Base-by-base conservation (phyloP, 805 yeast species). In the Saccharomycopsis lassenensis region DNA sequence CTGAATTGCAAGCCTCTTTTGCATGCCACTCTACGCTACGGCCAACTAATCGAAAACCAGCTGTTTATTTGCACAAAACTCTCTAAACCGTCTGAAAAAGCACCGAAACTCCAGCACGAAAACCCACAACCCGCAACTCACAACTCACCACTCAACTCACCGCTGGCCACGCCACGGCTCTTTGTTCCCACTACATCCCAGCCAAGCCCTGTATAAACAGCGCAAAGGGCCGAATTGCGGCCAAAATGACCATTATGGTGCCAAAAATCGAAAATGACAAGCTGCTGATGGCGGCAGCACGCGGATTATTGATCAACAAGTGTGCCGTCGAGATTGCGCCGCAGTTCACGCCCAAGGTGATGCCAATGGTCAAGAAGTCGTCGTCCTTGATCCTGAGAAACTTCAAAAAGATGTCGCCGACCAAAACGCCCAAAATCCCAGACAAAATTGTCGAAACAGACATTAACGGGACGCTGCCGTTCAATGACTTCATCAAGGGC, bases 251-350 rank as follows among this genome's bases (percentile, higher is more conserved):
- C 83, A 82, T 74, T 11, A 74, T 52, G 0, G 86, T 74, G 4
- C 93, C 93, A 51, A 71, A 82, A 15, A 79, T 51, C 15, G 77
- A 74, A 55, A 82, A 82, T 43, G 81, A 67, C 48, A 82, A 62
- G 4, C 79, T 68, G 43, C 84, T 73, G 66, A 82, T 71, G 2
- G 86, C 83, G 1, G 86, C 87, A 11, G 91, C 89, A 46, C 89
- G 61, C 10, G 91, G 81, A 49, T 81, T 86, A 22, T 67, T 65
- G 19, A 70, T 69, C 24, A 82, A 55, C 31, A 82, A 57, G 53
- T 78, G 79, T 0, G 89, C 87, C 2, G 93, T 79, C 3, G 86
- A 83, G 34, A 82, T 78, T 1, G 94, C 93, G 7, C 87, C 84
- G 50, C 87, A 79, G 49, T 77, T 78, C 34, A 78, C 67, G 4